Conservation (phyloP, 768 basidiomycete genomes). For the Kwoniella sp. region DNA sequence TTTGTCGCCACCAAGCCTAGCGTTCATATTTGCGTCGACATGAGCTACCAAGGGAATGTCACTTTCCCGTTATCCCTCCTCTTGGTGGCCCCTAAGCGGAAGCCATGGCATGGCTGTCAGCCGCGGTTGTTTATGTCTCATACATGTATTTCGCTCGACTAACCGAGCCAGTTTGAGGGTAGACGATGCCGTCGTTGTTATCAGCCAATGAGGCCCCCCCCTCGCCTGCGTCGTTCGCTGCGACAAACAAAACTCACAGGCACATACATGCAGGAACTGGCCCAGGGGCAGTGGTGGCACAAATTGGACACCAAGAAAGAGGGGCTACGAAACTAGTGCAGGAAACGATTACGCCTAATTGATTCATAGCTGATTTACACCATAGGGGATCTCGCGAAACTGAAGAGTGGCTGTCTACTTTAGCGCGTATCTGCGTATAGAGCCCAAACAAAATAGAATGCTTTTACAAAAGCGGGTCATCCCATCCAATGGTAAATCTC, state of each 20-base stretch:
- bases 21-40: background rate
- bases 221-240: no score
- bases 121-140: background rate
- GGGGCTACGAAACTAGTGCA: slow-evolving; percentile 19
- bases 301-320: background rate
- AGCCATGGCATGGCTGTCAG: background rate
- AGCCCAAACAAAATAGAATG: no score
- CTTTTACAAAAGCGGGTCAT: no score
- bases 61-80: no score
- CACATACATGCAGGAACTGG: background rate
- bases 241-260: no score
- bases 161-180: no score
- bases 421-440: no score
- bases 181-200: no score
- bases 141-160: background rate
- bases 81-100: no score
- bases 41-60: background rate
- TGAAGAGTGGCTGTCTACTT: background rate
- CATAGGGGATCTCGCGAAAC: no score
- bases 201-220: no score
- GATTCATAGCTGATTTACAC: background rate
- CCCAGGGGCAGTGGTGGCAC: background rate
- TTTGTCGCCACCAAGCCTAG: no score
- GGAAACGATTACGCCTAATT: background rate
- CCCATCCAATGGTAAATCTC: background rate